phyloP scores from a whole-genome alignment of 2,329 filamentous ascomycete genomes.

The Claviceps humidiphila region DNA sequence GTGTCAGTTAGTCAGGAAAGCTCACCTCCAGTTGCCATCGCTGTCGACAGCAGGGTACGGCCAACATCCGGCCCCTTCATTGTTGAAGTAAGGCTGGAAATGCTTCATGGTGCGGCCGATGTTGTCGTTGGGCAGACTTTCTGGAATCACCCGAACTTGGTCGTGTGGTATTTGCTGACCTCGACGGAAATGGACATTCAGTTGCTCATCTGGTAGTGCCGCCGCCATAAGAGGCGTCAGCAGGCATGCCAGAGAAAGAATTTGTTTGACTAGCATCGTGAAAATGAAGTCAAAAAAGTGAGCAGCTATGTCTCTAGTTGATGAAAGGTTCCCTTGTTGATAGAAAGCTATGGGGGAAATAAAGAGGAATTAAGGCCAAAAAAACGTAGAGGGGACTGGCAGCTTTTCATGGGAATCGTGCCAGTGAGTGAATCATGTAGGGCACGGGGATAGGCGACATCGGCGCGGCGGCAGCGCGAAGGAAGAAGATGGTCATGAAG shows the following conservation, averaged over 20 bases:
- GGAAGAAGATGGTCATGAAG: too few relatives aligned
- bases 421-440: too few relatives aligned
- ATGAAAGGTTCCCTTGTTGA: neutral
- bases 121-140: neutral
- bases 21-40: neutral
- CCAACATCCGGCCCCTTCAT: neutral
- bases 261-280: neutral
- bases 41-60: neutral
- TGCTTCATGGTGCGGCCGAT: neutral
- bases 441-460: too few relatives aligned
- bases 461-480: too few relatives aligned
- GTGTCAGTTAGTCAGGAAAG: neutral
- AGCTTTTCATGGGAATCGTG: too few relatives aligned
- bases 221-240: neutral
- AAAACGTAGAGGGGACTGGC: too few relatives aligned
- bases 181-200: neutral
- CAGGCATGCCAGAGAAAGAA: neutral
- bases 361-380: rapidly evolving
- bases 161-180: neutral
- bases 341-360: too few relatives aligned
- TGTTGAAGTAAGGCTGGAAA: neutral
- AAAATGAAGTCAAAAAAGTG: neutral
- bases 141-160: neutral
- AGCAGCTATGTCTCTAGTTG: neutral
- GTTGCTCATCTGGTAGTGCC: neutral